These are phyloP conservation scores for Ophiocordyceps camponoti-leonardi DNA, from an alignment of 2,329 filamentous ascomycete genomes.

Conservation along the genomic window DNA sequence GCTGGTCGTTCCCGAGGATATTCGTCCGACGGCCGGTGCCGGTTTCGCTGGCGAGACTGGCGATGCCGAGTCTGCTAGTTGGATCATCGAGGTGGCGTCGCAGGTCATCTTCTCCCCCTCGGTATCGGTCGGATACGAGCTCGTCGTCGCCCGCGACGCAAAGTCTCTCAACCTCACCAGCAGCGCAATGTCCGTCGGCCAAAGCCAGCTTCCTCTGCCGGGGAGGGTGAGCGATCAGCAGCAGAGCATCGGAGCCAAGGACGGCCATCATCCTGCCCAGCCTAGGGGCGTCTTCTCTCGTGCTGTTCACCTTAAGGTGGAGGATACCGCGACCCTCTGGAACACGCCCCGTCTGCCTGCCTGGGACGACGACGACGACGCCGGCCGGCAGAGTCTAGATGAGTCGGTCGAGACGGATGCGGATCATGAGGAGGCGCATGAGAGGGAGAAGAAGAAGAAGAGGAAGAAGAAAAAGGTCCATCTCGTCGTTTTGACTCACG, in stretches of 20 bases:
- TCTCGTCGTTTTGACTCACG: conserved; percentile 83
- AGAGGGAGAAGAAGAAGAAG: conserved; percentile 7
- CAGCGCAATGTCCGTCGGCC: conserved; percentile 25
- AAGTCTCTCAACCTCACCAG: conserved; percentile 56
- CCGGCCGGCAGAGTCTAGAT: conserved; percentile 17
- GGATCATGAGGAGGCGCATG: conserved; percentile 6
- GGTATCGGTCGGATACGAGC: conserved; percentile 74
- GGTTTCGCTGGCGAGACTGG: conserved; percentile 15
- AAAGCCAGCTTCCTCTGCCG: conserved; percentile 37
- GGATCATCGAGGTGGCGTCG: conserved; percentile 81
- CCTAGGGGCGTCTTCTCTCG: conserved; percentile 68
- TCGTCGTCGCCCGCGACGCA: conserved; percentile 72
- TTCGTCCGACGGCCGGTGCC: conserved; percentile 45
- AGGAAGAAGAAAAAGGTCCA: conserved; percentile 67
- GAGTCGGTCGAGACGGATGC: conserved; percentile 14
- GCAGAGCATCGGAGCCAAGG: conserved; percentile 37
- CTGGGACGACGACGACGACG: conserved; percentile 37
- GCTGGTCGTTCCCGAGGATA: conserved; percentile 62
- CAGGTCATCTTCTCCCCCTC: conserved; percentile 89
- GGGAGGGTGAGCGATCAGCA: conserved; percentile 66
- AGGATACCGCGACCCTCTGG: conserved; percentile 84
- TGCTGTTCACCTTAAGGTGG: conserved; percentile 59
- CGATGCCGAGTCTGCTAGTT: conserved; percentile 46
- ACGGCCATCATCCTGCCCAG: conserved; percentile 43
- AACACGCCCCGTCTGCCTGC: conserved; percentile 73